Evolutionary conservation across 2,329 filamentous ascomycete genomes (phyloP).

Genomic region (Pyrenophora teres): DNA sequence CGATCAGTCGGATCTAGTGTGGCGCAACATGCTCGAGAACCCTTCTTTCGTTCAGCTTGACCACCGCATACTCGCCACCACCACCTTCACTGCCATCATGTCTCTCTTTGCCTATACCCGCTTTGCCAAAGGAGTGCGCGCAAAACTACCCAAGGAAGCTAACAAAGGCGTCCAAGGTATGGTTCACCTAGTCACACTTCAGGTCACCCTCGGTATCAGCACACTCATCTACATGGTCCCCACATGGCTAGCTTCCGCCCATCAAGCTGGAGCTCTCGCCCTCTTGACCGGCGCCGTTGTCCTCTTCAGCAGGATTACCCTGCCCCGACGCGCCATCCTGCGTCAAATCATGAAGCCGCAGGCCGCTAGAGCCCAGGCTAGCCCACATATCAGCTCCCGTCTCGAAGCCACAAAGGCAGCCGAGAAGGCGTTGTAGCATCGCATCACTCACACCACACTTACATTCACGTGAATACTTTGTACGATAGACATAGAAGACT

Average conservation of each 20-base stretch:
- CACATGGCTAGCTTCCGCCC: slow-evolving; percentile 81
- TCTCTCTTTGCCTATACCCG: slow-evolving; percentile 81
- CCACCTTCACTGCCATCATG: slow-evolving; percentile 82
- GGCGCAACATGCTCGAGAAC: slow-evolving; percentile 98
- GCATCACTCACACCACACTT: too few relatives aligned
- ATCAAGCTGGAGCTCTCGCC: slow-evolving; percentile 88
- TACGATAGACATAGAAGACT: too few relatives aligned
- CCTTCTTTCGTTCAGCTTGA: slow-evolving; percentile 94
- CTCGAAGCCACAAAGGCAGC: slow-evolving; percentile 23
- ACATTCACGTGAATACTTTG: too few relatives aligned
- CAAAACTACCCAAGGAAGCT: slow-evolving; percentile 59
- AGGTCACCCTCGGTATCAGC: slow-evolving; percentile 84
- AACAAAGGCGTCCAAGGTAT: slow-evolving; percentile 78
- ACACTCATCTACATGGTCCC: slow-evolving; percentile 96
- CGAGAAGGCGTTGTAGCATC: slow-evolving; percentile 20
- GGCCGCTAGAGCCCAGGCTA: slow-evolving; percentile 16
- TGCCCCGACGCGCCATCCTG: slow-evolving; percentile 41
- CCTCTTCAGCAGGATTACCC: slow-evolving; percentile 63
- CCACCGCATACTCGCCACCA: slow-evolving; percentile 88
- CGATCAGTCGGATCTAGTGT: slow-evolving; percentile 84
- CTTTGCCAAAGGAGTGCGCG: slow-evolving; percentile 67
- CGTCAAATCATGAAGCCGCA: slow-evolving; percentile 36
- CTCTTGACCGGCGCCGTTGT: slow-evolving; percentile 82
- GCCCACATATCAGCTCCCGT: slow-evolving; percentile 28
- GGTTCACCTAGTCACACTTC: slow-evolving; percentile 79